These are phyloP conservation scores for Dalbergia oliveri DNA, from an alignment of 306 rosid genomes.

Conservation along the genomic window DNA sequence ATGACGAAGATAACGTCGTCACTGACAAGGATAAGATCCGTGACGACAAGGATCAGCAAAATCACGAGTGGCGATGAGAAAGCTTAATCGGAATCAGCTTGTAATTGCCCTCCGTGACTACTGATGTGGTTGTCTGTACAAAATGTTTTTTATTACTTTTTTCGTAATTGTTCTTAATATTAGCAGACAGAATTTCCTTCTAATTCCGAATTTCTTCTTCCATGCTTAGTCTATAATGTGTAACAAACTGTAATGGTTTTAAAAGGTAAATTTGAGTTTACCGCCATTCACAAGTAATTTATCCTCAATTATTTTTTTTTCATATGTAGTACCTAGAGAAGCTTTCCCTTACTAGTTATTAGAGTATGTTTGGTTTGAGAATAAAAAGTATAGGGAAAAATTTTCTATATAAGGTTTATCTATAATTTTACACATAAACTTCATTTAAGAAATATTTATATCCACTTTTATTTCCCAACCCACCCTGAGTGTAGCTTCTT, in stretches of 20 bases:
- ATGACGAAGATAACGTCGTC: conserved; percentile 3
- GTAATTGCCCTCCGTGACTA: conserved; percentile 42
- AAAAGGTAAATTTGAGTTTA: not conserved
- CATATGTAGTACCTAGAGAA: not conserved
- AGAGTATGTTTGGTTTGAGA: no score
- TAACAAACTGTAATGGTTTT: not conserved
- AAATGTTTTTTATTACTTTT: conserved; percentile 4
- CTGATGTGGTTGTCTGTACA: conserved; percentile 11
- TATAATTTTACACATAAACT: no score
- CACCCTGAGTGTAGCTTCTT: conserved; percentile 20
- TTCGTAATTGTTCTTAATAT: not conserved
- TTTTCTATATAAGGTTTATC: no score
- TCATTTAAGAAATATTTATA: no score
- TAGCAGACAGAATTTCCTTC: not conserved
- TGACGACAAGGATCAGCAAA: conserved; percentile 23
- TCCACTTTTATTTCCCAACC: not conserved
- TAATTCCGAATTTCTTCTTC: not conserved
- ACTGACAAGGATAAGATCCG: conserved; percentile 22
- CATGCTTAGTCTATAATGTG: not conserved
- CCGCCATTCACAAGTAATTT: conserved; percentile 4
- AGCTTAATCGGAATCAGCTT: conserved; percentile 43
- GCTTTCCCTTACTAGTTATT: not conserved
- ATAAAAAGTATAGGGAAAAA: no score
- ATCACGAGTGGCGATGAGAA: conserved; percentile 42
- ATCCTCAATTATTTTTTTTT: not conserved